Conservation (phyloP, 345 rosid species). For the Gossypioides kirkii region DNA sequence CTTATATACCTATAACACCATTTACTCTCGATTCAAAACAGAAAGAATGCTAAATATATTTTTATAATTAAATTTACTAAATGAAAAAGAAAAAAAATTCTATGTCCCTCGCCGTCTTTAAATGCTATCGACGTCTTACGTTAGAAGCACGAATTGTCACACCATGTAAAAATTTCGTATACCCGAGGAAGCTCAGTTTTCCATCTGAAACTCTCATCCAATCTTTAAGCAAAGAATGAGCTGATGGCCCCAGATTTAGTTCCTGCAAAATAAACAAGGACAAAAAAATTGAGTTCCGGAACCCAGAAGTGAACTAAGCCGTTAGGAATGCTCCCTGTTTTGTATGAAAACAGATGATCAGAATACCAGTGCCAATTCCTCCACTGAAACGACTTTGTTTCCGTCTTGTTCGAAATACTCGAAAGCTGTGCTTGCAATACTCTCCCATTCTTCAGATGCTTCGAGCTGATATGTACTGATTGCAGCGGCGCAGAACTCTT, state of each 20-base stretch:
- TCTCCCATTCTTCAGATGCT: conserved; percentile 85
- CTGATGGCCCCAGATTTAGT: conserved; percentile 49
- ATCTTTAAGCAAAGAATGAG: conserved; percentile 45
- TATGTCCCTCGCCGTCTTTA: neutral
- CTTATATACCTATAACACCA: neutral
- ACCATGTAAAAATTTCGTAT: conserved; percentile 73
- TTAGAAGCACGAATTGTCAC: conserved; percentile 54
- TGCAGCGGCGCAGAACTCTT: conserved; percentile 94
- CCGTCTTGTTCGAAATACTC: conserved; percentile 84
- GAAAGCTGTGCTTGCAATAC: conserved; percentile 59
- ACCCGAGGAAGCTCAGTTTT: conserved; percentile 63
- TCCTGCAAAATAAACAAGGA: conserved; percentile 33
- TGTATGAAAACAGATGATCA: neutral
- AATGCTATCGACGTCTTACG: conserved; percentile 45
- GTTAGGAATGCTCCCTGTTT: neutral
- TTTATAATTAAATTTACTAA: neutral
- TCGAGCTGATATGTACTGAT: conserved; percentile 79
- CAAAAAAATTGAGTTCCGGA: neutral
- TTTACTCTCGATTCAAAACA: conserved; percentile 1
- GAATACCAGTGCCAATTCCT: conserved; percentile 69
- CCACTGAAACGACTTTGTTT: conserved; percentile 66
- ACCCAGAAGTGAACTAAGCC: neutral
- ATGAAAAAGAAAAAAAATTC: neutral
- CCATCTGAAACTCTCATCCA: conserved; percentile 62
- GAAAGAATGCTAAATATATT: neutral